A percentile compares a stretch with the other conserved stretches of the same genome.
These are phyloP conservation scores for Crithidia fasciculata DNA, from an alignment of 208 protist species.

Conservation along the genomic window DNA sequence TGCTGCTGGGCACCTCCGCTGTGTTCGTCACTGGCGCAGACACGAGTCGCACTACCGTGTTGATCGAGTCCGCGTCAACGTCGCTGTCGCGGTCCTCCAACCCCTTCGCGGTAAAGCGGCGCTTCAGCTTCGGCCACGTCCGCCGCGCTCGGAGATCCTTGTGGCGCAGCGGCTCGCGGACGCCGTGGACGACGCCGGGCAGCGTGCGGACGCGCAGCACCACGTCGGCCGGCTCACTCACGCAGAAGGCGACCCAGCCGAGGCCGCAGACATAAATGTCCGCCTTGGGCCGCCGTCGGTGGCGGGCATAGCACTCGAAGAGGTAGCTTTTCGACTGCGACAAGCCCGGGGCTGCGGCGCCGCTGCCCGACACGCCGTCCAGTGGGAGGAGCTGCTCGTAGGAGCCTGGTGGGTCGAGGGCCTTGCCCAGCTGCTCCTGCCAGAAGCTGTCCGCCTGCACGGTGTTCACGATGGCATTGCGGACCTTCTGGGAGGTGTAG, in stretches of 20 bases:
- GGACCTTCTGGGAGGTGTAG: slow-evolving; percentile 90
- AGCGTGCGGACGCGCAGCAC: slow-evolving; percentile 91
- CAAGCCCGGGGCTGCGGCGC: slow-evolving; percentile 40
- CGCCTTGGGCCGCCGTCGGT: slow-evolving; percentile 83
- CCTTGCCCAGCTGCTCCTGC: slow-evolving; percentile 82
- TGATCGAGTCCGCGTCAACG: slow-evolving; percentile 70
- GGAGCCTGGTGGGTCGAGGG: slow-evolving; percentile 79
- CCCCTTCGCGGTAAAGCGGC: slow-evolving; percentile 67
- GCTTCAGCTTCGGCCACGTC: slow-evolving; percentile 80
- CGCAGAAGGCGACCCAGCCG: slow-evolving; percentile 88
- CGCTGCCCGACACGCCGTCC: slow-evolving; percentile 8
- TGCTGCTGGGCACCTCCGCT: not conserved
- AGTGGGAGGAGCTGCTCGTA: slow-evolving; percentile 75
- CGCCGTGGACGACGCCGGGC: slow-evolving; percentile 87
- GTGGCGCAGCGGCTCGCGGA: slow-evolving; percentile 88
- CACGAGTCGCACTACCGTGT: slow-evolving; percentile 74
- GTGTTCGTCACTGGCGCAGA: slow-evolving; percentile 6
- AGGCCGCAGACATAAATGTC: slow-evolving; percentile 92
- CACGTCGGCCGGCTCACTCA: slow-evolving; percentile 80
- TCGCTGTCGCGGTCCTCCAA: slow-evolving; percentile 53
- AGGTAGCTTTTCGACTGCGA: slow-evolving; percentile 82
- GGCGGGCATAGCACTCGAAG: slow-evolving; percentile 87
- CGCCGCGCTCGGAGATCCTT: slow-evolving; percentile 82
- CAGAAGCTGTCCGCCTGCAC: slow-evolving; percentile 81
- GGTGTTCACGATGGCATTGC: slow-evolving; percentile 80